These are phyloP conservation scores for Xylaria cubensis DNA, from an alignment of 495 filamentous ascomycete species.

Conservation along the genomic window DNA sequence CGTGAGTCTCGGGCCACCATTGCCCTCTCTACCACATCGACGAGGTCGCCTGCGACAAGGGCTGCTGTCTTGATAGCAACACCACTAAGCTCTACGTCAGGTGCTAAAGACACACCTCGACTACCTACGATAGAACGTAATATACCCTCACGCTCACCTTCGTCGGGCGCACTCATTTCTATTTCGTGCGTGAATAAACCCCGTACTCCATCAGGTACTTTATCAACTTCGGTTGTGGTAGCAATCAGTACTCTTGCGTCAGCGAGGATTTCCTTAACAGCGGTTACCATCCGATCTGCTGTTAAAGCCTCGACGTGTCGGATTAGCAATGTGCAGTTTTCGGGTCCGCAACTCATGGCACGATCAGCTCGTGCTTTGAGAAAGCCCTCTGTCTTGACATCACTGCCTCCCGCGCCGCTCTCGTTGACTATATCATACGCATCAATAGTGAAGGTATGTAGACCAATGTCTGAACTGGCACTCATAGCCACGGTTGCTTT, in stretches of 20 bases:
- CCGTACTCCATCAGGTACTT: conserved; percentile 86
- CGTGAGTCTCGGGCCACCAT: conserved; percentile 74
- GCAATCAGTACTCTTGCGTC: conserved; percentile 82
- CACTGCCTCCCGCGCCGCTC: conserved; percentile 80
- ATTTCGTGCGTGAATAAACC: conserved; percentile 95
- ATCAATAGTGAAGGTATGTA: conserved; percentile 89
- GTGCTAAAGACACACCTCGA: conserved; percentile 71
- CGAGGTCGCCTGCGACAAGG: conserved; percentile 89
- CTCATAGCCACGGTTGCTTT: conserved; percentile 76
- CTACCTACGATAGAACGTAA: conserved; percentile 78
- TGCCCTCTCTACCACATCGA: conserved; percentile 92
- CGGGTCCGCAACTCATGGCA: conserved; percentile 83
- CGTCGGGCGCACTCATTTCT: conserved; percentile 91
- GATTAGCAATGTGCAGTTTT: conserved; percentile 82
- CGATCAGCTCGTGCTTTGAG: conserved; percentile 86
- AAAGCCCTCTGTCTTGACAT: conserved; percentile 91
- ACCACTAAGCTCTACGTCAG: conserved; percentile 79
- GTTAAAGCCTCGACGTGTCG: conserved; percentile 89
- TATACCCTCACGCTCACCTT: conserved; percentile 89
- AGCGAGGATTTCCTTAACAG: conserved; percentile 77
- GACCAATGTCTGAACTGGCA: conserved; percentile 86
- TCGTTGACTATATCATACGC: conserved; percentile 93
- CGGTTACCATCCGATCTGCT: conserved; percentile 83
- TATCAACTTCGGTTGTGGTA: conserved; percentile 93
- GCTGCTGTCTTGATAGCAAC: conserved; percentile 96